phyloP scores from a whole-genome alignment of 495 filamentous ascomycete genomes.

The Podospora pseudocomata region DNA sequence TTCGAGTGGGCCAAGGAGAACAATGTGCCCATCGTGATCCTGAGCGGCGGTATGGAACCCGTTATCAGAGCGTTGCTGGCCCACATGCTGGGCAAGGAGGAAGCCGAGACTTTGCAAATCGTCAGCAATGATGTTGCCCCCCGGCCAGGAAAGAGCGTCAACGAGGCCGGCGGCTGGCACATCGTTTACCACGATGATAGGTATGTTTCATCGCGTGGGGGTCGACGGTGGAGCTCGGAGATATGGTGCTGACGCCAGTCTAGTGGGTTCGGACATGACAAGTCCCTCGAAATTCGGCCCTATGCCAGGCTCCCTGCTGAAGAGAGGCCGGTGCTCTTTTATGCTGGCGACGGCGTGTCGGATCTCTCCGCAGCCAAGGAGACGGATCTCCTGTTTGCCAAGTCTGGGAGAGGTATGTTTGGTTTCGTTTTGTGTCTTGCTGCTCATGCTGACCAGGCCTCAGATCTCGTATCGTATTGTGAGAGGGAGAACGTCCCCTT shows the following conservation, averaged over 20 bases:
- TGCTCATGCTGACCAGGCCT: slow-evolving; percentile 53
- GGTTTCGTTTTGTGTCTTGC: background rate
- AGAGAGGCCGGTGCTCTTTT: slow-evolving; percentile 72
- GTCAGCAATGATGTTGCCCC: slow-evolving; percentile 73
- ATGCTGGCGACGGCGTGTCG: slow-evolving; percentile 87
- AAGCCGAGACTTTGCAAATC: slow-evolving; percentile 71
- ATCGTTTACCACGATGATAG: slow-evolving; percentile 86
- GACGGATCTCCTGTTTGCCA: slow-evolving; percentile 87
- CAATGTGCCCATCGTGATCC: slow-evolving; percentile 86
- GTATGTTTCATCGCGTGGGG: slow-evolving; percentile 35
- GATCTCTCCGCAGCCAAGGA: slow-evolving; percentile 84
- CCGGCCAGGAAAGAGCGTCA: slow-evolving; percentile 62
- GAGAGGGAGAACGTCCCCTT: slow-evolving; percentile 74
- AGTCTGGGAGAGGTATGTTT: slow-evolving; percentile 74
- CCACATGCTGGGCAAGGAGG: slow-evolving; percentile 68
- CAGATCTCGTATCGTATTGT: slow-evolving; percentile 81
- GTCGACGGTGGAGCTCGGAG: slow-evolving; percentile 1
- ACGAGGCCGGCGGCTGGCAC: slow-evolving; percentile 77
- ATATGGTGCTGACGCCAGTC: slow-evolving; percentile 13
- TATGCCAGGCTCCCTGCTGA: slow-evolving; percentile 67
- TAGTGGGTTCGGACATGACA: slow-evolving; percentile 89
- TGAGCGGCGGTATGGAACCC: slow-evolving; percentile 88
- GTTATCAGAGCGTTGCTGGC: slow-evolving; percentile 81
- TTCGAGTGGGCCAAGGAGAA: slow-evolving; percentile 73
- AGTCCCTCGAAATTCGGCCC: slow-evolving; percentile 78